Base-by-base conservation (phyloP, 1,284 basidiomycete species). In the Heterobasidion irregulare region DNA sequence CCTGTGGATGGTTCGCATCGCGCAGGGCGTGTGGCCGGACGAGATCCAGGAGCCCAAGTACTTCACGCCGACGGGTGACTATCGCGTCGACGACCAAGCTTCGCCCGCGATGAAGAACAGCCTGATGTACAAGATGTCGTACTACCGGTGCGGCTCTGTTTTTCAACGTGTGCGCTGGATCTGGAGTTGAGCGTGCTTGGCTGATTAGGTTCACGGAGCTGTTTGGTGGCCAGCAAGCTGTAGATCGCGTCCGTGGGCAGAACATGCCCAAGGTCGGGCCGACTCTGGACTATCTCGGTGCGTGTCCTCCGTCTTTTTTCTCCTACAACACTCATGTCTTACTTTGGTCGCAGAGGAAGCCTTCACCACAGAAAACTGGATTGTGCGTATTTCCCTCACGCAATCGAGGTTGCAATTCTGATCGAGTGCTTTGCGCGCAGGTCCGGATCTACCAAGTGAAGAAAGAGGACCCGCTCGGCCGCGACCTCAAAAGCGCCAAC, bases 61-160 rank as follows among this genome's bases (percentile, higher is more conserved):
- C 77, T 99, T 99, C 72, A 98, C 90, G 0, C 75, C 84, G n/a
- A 76, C 86, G 10, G 97, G 97, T 48, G 94, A 99, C 69, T 99
- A 98, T 74, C 85, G 86, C 61, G 80, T 99, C 50, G 97, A 98
- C 67, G 93, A 93, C 46, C 75, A 77, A 51, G 97, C 97, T 50
- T 84, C 87, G 0, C 73, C 82, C 7, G 77, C 94, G n/a, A 99
- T 99, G 97, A 91, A 80, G 73, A 89, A 98, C 65, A 92, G 92
- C 66, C 73, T 98, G 72, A 94, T 98, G 94, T 98, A 98, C 75
- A 98, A 98, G 77, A 94, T 97, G 93, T 90, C 86, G 15, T 97
- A 95, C 72, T 94, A 96, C 69, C 82, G 92, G 85, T 91, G 57
- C 55, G 82, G 74, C 33, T 43, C 5, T 26, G 26, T 26, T 26